Percentiles rank a stretch among this genome's conserved stretches.
These are phyloP conservation scores for Ophiosphaerella narmari DNA, from an alignment of 2,329 filamentous ascomycete species.

Conservation along the genomic window DNA sequence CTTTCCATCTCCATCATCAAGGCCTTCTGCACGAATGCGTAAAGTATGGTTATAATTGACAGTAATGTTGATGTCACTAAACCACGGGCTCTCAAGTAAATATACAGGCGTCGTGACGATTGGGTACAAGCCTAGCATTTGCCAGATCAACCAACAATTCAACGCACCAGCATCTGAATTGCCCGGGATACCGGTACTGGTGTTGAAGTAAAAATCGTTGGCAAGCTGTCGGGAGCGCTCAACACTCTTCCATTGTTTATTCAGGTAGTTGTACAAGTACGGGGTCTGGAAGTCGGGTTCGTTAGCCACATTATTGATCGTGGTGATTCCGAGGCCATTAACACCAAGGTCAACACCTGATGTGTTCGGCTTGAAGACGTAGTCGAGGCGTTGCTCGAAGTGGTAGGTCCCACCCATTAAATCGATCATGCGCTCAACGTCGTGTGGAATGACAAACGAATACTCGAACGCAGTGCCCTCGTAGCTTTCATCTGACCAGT, in stretches of 20 bases:
- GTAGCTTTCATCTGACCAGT: slow-evolving; percentile 49
- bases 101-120: slow-evolving; percentile 56
- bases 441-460: slow-evolving; percentile 51
- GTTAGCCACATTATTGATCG: slow-evolving; percentile 46
- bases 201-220: slow-evolving; percentile 49
- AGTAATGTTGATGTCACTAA: slow-evolving; percentile 45
- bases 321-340: slow-evolving; percentile 42
- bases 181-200: slow-evolving; percentile 49
- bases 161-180: slow-evolving; percentile 55
- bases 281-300: slow-evolving; percentile 49
- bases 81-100: slow-evolving; percentile 54
- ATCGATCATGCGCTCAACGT: slow-evolving; percentile 48
- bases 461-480: slow-evolving; percentile 52
- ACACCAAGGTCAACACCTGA: slow-evolving; percentile 43
- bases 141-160: slow-evolving; percentile 58
- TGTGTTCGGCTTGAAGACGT: slow-evolving; percentile 47
- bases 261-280: slow-evolving; percentile 50
- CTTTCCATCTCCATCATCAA: slow-evolving; percentile 48
- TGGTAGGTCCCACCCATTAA: slow-evolving; percentile 48
- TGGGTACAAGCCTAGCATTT: slow-evolving; percentile 56
- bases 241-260: slow-evolving; percentile 45
- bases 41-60: slow-evolving; percentile 47
- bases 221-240: slow-evolving; percentile 40
- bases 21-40: slow-evolving; percentile 51
- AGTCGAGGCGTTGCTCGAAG: slow-evolving; percentile 50